These are phyloP conservation scores for Chrysanthemum seticuspe DNA, from an alignment of 129 eudicot genomes.

Conservation along the genomic window DNA sequence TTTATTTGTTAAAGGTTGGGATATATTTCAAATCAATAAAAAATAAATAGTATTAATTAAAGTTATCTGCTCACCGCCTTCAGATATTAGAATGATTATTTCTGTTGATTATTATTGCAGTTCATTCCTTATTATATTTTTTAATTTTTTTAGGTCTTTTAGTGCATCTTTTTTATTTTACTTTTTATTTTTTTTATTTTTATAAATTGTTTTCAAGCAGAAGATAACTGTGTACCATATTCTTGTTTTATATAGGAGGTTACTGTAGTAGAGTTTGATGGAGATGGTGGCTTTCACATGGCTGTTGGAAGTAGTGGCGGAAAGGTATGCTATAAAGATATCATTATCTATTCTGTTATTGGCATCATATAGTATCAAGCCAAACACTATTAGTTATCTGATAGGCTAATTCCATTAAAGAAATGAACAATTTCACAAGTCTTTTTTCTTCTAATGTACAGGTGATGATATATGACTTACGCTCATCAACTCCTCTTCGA, in stretches of 20 bases:
- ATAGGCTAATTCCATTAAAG: too few species aligned
- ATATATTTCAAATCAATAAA: background rate
- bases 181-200: background rate
- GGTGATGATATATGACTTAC: too few species aligned
- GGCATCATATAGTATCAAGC: too few species aligned
- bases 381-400: too few species aligned
- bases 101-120: background rate
- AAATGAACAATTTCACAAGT: too few species aligned
- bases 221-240: background rate
- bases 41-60: background rate
- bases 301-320: constrained; percentile 98
- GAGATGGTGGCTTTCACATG: constrained; percentile 84
- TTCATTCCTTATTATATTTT: too few species aligned
- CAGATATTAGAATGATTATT: background rate
- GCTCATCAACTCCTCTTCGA: too few species aligned
- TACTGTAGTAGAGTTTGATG: constrained; percentile 84
- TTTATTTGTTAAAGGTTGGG: background rate
- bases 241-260: constrained; percentile 51
- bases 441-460: too few species aligned
- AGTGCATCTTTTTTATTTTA: background rate
- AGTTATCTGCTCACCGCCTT: background rate
- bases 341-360: background rate
- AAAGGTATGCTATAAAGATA: constrained; percentile 55
- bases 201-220: background rate
- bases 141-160: too few species aligned